Percentiles rank a stretch among this genome's conserved stretches.
phyloP scores from a whole-genome alignment of 2,329 filamentous ascomycete genomes.

The Paraphaeosphaeria minitans region DNA sequence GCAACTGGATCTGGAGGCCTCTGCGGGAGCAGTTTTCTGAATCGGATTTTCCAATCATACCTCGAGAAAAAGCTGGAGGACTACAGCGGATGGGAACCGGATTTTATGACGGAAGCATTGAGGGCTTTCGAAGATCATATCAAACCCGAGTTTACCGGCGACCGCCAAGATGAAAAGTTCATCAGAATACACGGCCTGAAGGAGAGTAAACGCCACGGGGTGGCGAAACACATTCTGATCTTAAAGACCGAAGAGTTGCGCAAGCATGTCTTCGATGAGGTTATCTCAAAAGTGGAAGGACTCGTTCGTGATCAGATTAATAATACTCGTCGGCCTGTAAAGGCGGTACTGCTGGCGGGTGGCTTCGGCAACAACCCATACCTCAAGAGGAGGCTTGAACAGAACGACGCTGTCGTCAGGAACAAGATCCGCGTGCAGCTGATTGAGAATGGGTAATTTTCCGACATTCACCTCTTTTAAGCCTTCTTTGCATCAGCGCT shows the following conservation, averaged over 20 bases:
- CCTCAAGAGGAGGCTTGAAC: slow-evolving; percentile 8
- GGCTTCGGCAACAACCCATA: slow-evolving; percentile 10
- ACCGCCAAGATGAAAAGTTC: background rate
- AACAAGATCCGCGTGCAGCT: background rate
- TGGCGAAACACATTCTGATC: background rate
- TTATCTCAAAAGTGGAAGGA: slow-evolving; percentile 3
- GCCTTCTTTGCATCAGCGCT: background rate
- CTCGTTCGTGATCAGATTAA: slow-evolving; percentile 10
- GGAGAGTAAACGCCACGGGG: background rate
- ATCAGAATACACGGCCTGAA: slow-evolving; percentile 1
- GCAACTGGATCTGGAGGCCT: slow-evolving; percentile 4
- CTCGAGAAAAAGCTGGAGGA: slow-evolving; percentile 2
- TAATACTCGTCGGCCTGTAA: background rate
- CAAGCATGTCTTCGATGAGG: slow-evolving; percentile 7
- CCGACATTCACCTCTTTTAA: too few relatives aligned
- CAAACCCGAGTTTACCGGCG: too few relatives aligned
- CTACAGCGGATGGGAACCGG: background rate
- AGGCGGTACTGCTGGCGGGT: slow-evolving; percentile 9
- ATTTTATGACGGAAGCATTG: too few relatives aligned
- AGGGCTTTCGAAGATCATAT: too few relatives aligned
- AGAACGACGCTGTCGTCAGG: background rate
- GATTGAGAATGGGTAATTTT: background rate
- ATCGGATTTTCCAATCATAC: slow-evolving; percentile 7
- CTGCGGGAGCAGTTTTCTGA: slow-evolving; percentile 10
- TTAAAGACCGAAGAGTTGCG: slow-evolving; percentile 3